Evolutionary conservation across 208 protist species (phyloP), one percentile per base, ranked within the genome.

Genomic region (Trypanosoma rangeli): DNA sequence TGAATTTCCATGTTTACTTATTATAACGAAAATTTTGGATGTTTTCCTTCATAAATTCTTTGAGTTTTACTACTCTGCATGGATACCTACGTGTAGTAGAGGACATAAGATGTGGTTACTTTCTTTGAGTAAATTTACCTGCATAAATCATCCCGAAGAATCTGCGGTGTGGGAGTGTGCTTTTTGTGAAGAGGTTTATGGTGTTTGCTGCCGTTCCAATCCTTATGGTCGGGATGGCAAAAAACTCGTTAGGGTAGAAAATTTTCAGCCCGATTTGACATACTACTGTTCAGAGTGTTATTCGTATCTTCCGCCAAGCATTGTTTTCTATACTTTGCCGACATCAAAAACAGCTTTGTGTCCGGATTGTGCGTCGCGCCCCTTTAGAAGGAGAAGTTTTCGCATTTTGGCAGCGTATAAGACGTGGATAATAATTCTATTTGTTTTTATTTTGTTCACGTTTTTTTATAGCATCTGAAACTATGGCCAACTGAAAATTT

Each of bases 181-280:
- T 10, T 78, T 91, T 55, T 95, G 90, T 64, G 87, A 90, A 74
- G 70, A 79, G 16, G 77, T 89, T 55, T 95, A 93, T 60, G 87
- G 90, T 8, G 74, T 55, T 48, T 92, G 85, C 68, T 95, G 90
- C 42, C 78, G 73, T 66, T 80, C 66, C 46, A 69, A 80, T 48
- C 90, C 90, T 12, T 65, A 76, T 18, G 42, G 66, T 5, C 48
- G 54, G 26, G 58, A 73, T n/a, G 85, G 80, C 29, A 61, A 76
- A 54, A 58, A 64, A 18, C 52, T 73, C 7, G 39, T 61, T 28
- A 56, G 48, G 29, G 26, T 42, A 15, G 72, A 75, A 37, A 58
- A 55, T 50, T 35, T 46, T 62, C 37, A 52, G 16, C 72, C 42
- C 55, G 37, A 22, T 72, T 71, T 67, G 16, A 81, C 71, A 55